Percentiles rank a stretch among this genome's conserved stretches.
These are phyloP conservation scores for Penicillium ochrochloron DNA, from an alignment of 495 filamentous ascomycete genomes.

Conservation along the genomic window DNA sequence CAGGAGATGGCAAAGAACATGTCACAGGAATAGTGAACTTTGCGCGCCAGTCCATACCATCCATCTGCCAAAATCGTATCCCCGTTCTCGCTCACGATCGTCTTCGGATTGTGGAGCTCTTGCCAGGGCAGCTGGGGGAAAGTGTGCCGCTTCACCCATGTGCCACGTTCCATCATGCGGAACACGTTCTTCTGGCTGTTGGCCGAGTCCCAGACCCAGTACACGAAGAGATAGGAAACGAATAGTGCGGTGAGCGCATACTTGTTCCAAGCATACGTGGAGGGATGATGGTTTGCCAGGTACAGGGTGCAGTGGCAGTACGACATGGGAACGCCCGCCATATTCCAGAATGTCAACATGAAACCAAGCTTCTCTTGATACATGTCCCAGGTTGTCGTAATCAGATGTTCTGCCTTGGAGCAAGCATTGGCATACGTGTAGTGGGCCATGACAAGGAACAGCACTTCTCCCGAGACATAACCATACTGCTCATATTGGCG, in stretches of 20 bases:
- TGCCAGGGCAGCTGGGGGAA: constrained; percentile 93
- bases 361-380: constrained; percentile 99
- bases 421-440: constrained; percentile 94
- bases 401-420: constrained; percentile 91
- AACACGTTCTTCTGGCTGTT: constrained; percentile 96
- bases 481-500: constrained; percentile 87
- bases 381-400: constrained; percentile 95
- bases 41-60: constrained; percentile 89
- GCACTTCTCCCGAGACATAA: constrained; percentile 83
- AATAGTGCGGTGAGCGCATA: constrained; percentile 63
- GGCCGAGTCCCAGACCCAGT: constrained; percentile 88
- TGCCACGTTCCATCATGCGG: constrained; percentile 77
- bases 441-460: constrained; percentile 86
- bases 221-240: constrained; percentile 75
- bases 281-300: constrained; percentile 82
- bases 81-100: constrained; percentile 73
- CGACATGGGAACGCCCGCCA: constrained; percentile 89
- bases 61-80: constrained; percentile 81
- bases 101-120: constrained; percentile 72
- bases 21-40: constrained; percentile 92
- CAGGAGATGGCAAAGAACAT: constrained; percentile 73
- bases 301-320: constrained; percentile 97
- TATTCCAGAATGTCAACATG: constrained; percentile 99
- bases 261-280: constrained; percentile 74
- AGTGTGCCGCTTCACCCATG: constrained; percentile 67